Base-by-base conservation (phyloP, 176 grass and related monocot genomes). In the Coix lacrymajobi region DNA sequence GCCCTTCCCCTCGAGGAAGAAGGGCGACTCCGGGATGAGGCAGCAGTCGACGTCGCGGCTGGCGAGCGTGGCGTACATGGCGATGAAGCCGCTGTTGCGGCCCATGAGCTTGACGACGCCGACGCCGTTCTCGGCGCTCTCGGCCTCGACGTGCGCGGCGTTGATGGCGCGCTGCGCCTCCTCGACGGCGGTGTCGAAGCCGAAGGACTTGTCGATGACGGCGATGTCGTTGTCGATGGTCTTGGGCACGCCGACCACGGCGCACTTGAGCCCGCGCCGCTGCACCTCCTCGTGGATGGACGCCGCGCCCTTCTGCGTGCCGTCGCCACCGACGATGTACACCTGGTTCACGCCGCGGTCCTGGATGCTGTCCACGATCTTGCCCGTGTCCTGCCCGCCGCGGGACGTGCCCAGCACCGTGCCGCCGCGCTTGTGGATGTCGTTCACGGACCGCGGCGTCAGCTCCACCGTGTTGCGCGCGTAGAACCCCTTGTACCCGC, bases 91-190 rank as follows among this genome's bases (percentile, higher is more conserved):
- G 32, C 90, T 91, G 79, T 97, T 87, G n/a, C 95, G 92, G 34
- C 92, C 95, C 95, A 97, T 97, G 39, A 97, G 73, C 82, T 97
- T 97, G 33, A 97, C 95, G 26, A 97, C 68, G 11, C 95, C 95
- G 12, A 97, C 72, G 43, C 92, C 92, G 36, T 97, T 97, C 86
- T 97, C 95, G 34, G 87, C 83, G 76, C 95, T 97, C 81, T 88
- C 84, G 67, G 92, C 81, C 82, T 94, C 92, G 31, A 97, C 92
- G 75, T 97, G 95, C 58, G 95, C 95, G 3, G 95, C 95, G 69
- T 88, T 88, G 76, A 97, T 94, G 58, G 95, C 95, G 2, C 95
- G 86, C 77, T 94, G 92, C 8, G 92, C 95, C 86, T 94, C 95
- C 87, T 97, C 95, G 9, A 97, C 95, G 49, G 92, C 92, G 22